A percentile compares a stretch with the other conserved stretches of the same genome.
Conservation (phyloP, 169 alveolate species). For the Nephromyces sp. region DNA sequence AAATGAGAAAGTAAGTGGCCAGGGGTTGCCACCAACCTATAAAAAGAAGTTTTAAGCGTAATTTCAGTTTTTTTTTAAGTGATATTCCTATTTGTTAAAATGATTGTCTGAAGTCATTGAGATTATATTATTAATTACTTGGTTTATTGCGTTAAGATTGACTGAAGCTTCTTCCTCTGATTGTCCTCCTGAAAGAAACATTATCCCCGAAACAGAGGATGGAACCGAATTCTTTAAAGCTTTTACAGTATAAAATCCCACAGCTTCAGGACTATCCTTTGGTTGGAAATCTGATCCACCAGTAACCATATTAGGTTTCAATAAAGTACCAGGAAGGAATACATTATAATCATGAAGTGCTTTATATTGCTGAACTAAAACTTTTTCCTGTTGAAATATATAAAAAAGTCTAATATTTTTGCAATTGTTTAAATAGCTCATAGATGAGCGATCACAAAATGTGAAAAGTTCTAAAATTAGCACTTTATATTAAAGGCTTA, state of each 20-base stretch:
- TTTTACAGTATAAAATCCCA: conserved; percentile 87
- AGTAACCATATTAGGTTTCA: conserved; percentile 98
- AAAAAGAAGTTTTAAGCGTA: too few relatives aligned
- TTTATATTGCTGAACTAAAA: conserved; percentile 83
- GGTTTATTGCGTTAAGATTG: conserved; percentile 89
- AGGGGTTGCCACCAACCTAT: conserved; percentile 58
- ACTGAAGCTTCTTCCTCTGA: conserved; percentile 93
- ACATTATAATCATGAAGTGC: conserved; percentile 86
- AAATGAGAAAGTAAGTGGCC: conserved; percentile 93
- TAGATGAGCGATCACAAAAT: too few relatives aligned
- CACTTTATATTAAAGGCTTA: neutral
- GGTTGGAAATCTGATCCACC: conserved; percentile 85
- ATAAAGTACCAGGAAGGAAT: conserved; percentile 89
- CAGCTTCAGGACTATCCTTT: conserved; percentile 76
- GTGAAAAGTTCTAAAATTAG: neutral
- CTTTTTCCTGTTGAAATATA: conserved; percentile 80
- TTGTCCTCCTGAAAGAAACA: conserved; percentile 98
- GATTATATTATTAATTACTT: too few relatives aligned
- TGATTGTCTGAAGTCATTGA: neutral
- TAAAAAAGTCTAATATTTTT: too few relatives aligned
- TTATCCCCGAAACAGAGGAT: conserved; percentile 91
- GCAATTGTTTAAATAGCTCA: too few relatives aligned
- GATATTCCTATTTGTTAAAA: too few relatives aligned
- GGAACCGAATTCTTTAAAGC: conserved; percentile 86
- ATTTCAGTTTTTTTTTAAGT: too few relatives aligned